Percentiles rank a stretch among this genome's conserved stretches.
Conservation (phyloP, 2,329 filamentous ascomycete genomes). For the Cladophialophora bantiana region DNA sequence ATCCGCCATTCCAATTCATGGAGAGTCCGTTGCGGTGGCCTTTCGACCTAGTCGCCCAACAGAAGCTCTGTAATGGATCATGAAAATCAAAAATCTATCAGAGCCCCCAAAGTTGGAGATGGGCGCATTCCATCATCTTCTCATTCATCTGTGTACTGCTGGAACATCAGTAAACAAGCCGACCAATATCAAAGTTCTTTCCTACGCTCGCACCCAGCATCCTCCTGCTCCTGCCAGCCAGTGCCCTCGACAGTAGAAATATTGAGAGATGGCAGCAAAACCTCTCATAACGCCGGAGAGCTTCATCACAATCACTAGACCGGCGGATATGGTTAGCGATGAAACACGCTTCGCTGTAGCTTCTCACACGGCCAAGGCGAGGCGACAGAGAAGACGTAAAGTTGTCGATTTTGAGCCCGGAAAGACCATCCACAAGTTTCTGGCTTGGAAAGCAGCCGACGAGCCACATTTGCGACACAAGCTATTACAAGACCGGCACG, state of each 20-base stretch:
- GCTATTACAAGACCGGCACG: background rate
- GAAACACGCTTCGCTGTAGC: slow-evolving; percentile 2
- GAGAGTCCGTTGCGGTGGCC: background rate
- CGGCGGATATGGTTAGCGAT: background rate
- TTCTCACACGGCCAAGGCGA: background rate
- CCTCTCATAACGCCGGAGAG: slow-evolving; percentile 1
- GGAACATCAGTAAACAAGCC: background rate
- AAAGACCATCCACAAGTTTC: slow-evolving; percentile 2
- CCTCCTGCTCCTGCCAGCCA: background rate
- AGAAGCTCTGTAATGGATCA: background rate
- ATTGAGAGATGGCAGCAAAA: background rate
- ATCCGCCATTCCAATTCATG: background rate
- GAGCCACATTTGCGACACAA: background rate
- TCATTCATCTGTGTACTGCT: background rate
- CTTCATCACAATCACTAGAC: slow-evolving; percentile 1
- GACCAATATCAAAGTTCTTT: background rate
- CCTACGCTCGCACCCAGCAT: background rate
- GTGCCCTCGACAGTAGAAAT: background rate
- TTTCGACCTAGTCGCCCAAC: background rate
- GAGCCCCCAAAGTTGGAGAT: background rate
- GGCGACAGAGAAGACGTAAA: background rate
- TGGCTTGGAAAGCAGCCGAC: background rate
- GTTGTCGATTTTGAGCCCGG: background rate
- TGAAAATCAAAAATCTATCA: background rate
- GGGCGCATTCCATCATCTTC: background rate